phyloP scores from a whole-genome alignment of 768 basidiomycete genomes.

The Phanerodontia chrysosporium region DNA sequence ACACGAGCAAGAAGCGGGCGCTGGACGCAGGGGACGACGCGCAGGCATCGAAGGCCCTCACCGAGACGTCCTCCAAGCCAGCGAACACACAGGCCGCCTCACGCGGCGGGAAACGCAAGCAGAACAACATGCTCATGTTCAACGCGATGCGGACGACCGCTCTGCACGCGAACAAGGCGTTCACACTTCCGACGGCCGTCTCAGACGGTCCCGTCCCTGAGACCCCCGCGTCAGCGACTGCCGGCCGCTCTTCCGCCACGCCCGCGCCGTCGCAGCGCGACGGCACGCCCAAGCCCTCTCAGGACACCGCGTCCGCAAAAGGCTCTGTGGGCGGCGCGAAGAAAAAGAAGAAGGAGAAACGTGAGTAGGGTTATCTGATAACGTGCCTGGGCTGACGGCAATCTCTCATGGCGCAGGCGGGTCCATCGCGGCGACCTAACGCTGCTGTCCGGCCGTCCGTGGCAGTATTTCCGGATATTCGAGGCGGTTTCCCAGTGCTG shows the following conservation, averaged over 20 bases:
- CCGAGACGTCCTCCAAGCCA: constrained; percentile 14
- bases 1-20: constrained; percentile 38
- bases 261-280: constrained; percentile 25
- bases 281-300: constrained; percentile 33
- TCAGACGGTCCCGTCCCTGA: constrained; percentile 25
- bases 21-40: constrained; percentile 13
- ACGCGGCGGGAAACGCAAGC: constrained; percentile 42
- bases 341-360: constrained; percentile 80
- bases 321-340: constrained; percentile 52
- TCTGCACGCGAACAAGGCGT: constrained; percentile 54
- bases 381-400: neutral
- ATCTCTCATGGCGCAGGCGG: neutral
- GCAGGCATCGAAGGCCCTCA: constrained; percentile 5
- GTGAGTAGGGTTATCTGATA: constrained; percentile 36
- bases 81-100: constrained; percentile 13
- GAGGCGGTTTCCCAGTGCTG: neutral
- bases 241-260: constrained; percentile 30
- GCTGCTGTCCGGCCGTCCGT: neutral
- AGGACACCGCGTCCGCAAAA: constrained; percentile 42
- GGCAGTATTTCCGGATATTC: neutral
- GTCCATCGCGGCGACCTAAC: neutral
- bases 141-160: constrained; percentile 82
- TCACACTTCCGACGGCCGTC: constrained; percentile 37
- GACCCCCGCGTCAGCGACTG: constrained; percentile 21
- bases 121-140: constrained; percentile 64